phyloP scores from a whole-genome alignment of 2,329 filamentous ascomycete genomes.

The Monosporascus cannonballus region DNA sequence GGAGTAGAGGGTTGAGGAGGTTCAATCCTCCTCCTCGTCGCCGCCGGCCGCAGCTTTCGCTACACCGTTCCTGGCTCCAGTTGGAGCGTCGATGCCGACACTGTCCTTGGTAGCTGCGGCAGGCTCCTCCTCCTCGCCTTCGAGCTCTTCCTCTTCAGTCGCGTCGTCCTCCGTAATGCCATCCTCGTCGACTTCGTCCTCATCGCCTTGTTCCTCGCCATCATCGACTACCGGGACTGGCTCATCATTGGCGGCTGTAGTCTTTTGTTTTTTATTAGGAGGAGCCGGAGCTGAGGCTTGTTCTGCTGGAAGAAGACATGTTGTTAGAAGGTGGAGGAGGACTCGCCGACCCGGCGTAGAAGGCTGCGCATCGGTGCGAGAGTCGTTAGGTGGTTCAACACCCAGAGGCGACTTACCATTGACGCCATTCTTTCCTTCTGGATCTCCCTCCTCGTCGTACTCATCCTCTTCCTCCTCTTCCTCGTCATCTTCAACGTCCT shows the following conservation, averaged over 20 bases:
- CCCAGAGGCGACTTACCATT: slow-evolving; percentile 18
- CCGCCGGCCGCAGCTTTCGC: slow-evolving; percentile 13
- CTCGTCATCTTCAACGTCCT: slow-evolving; percentile 25
- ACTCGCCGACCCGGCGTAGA: background rate
- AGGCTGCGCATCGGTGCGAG: background rate
- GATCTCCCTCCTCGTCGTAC: slow-evolving; percentile 22
- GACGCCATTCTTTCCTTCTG: slow-evolving; percentile 24
- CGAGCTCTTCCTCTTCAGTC: slow-evolving; percentile 15
- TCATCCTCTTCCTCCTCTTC: slow-evolving; percentile 25
- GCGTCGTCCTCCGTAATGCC: slow-evolving; percentile 18
- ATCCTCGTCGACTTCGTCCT: slow-evolving; percentile 19
- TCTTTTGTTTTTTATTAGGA: slow-evolving; percentile 28
- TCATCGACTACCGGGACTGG: slow-evolving; percentile 17
- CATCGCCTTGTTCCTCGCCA: slow-evolving; percentile 22
- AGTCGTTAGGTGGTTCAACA: background rate
- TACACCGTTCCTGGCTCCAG: slow-evolving; percentile 9
- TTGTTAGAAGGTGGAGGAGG: background rate
- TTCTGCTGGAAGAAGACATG: slow-evolving; percentile 5
- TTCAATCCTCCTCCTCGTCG: slow-evolving; percentile 19
- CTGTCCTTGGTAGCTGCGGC: slow-evolving; percentile 19
- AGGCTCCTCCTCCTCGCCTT: slow-evolving; percentile 10
- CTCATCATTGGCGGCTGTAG: slow-evolving; percentile 13
- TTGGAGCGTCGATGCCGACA: slow-evolving; percentile 20
- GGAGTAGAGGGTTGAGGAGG: background rate
- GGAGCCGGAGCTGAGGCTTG: slow-evolving; percentile 16